Base-by-base conservation (phyloP, 2,329 filamentous ascomycete genomes). In the Coniochaeta prunicola region DNA sequence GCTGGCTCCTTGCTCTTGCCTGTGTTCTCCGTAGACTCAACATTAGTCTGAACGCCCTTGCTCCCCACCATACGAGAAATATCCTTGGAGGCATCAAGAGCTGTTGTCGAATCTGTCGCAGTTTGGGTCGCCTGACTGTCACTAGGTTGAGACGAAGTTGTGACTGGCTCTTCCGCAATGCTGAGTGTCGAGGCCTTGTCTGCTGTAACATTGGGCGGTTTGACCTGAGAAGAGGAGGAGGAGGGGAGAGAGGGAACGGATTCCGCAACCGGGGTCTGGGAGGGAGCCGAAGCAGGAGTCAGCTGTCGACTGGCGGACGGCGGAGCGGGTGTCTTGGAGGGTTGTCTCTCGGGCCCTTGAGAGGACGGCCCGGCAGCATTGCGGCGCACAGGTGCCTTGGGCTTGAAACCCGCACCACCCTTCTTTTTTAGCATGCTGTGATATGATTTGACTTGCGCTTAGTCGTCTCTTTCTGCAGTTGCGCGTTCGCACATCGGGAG, bases 401-500 rank as follows among this genome's bases (percentile, higher is more conserved):
- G 88, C 70, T 89, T 89, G 75, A 91, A 90, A 74, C 78, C 78
- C 65, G 80, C 77, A 24, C 40, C 40, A 24, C 40, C 40, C 73
- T 90, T 89, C 75, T 89, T 89, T 72, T 81, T 85, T 78, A 89
- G 87, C 65, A 74, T 78, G 13, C 15, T 9, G 36, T 38, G 17
- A 15, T 7, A 36, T 36, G 12, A n/a, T n/a, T n/a, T n/a, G n/a
- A n/a, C n/a, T n/a, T n/a, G n/a, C n/a, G n/a, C n/a, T n/a, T n/a
- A n/a, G n/a, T n/a, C n/a, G n/a, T n/a, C n/a, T n/a, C n/a, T n/a
- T n/a, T n/a, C n/a, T n/a, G n/a, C n/a, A n/a, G n/a, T n/a, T n/a
- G n/a, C n/a, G n/a, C n/a, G n/a, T n/a, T n/a, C n/a, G n/a, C n/a
- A n/a, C n/a, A n/a, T n/a, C n/a, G n/a, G n/a, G n/a, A n/a, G n/a